A percentile compares a stretch with the other conserved stretches of the same genome.
phyloP scores from a whole-genome alignment of 1,139 yeast species.

The Trichomonascaceae sp. region DNA sequence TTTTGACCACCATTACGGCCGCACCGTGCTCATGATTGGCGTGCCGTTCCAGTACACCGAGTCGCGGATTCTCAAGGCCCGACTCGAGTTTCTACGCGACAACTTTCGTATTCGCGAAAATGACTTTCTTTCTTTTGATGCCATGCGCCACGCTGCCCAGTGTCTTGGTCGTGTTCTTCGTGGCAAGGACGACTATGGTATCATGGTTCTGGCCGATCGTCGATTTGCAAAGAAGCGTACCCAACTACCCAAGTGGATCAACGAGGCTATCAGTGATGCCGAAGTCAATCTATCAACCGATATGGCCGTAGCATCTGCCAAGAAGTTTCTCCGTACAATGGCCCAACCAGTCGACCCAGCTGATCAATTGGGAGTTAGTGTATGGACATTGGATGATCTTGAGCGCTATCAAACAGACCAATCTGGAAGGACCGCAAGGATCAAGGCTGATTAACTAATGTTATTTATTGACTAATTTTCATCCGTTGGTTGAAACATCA shows the following conservation, averaged over 20 bases:
- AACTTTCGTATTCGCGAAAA: slow-evolving; percentile 86
- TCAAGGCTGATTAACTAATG: no score
- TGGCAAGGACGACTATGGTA: slow-evolving; percentile 97
- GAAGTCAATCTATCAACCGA: slow-evolving; percentile 89
- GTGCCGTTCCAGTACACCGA: slow-evolving; percentile 98
- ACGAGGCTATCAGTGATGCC: slow-evolving; percentile 83
- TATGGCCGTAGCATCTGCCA: slow-evolving; percentile 93
- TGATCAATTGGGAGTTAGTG: slow-evolving; percentile 90
- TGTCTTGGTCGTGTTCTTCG: slow-evolving; percentile 93
- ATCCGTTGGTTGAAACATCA: no score
- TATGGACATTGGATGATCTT: slow-evolving; percentile 74
- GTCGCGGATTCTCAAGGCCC: slow-evolving; percentile 86
- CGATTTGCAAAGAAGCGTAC: slow-evolving; percentile 75
- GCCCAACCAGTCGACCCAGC: slow-evolving; percentile 89
- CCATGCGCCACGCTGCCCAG: slow-evolving; percentile 99
- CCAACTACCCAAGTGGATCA: slow-evolving; percentile 94
- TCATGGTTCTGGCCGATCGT: slow-evolving; percentile 94
- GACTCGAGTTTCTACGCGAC: slow-evolving; percentile 85
- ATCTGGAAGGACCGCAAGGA: no score
- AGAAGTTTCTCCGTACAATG: slow-evolving; percentile 78
- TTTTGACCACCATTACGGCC: slow-evolving; percentile 96
- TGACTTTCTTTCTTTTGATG: slow-evolving; percentile 92
- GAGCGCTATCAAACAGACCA: slow-evolving; percentile 47
- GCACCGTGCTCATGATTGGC: slow-evolving; percentile 97
- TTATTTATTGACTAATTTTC: no score